Evolutionary conservation across 176 grass and related monocot species (phyloP).

Genomic region (Oryza glumipatula): DNA sequence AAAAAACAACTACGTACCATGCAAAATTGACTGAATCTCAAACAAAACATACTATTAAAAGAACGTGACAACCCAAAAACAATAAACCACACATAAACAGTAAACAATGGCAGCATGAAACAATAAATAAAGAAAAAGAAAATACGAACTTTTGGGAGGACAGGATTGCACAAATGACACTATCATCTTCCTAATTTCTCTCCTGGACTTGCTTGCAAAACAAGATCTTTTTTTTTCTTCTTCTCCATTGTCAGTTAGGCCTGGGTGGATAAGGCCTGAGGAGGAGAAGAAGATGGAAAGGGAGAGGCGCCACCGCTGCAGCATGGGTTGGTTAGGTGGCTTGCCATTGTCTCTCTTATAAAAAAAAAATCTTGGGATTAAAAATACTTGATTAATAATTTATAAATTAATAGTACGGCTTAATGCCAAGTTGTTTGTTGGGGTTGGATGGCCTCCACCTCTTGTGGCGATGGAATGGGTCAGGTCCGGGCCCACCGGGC

Average conservation of each 20-base stretch:
- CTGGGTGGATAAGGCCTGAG: conserved; percentile 37
- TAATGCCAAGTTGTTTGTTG: conserved; percentile 31
- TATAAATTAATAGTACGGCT: neutral
- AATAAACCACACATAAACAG: neutral
- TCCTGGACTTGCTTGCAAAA: conserved; percentile 3
- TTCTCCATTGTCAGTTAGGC: conserved; percentile 14
- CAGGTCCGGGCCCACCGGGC: conserved; percentile 14
- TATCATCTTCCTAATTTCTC: neutral
- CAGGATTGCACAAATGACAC: neutral
- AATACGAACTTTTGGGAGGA: neutral
- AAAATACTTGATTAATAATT: neutral
- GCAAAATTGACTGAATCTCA: neutral
- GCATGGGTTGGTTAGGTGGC: conserved; percentile 41
- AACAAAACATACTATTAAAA: neutral
- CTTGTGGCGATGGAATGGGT: neutral
- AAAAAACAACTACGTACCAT: neutral
- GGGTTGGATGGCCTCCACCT: conserved; percentile 37
- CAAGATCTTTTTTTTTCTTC: neutral
- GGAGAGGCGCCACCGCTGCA: neutral
- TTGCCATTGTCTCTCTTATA: conserved; percentile 26
- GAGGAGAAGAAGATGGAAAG: neutral
- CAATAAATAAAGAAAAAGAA: neutral
- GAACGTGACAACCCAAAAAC: neutral
- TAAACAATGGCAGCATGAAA: neutral
- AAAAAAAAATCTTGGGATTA: neutral